Conservation (phyloP, 2,329 filamentous ascomycete species). For the Penicillium griseofulvum region DNA sequence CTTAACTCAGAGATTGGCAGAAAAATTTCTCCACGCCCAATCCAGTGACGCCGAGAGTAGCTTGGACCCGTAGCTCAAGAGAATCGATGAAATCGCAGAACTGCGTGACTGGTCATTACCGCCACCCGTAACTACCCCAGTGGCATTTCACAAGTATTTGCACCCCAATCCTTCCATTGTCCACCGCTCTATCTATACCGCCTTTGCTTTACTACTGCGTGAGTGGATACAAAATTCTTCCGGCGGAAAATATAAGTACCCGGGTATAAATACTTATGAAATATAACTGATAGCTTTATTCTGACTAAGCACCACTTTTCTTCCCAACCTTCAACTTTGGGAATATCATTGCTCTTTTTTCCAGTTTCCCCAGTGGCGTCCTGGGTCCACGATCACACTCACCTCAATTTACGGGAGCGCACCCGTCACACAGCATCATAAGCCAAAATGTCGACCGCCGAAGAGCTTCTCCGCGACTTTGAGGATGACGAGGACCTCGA, state of each 20-base stretch:
- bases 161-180: no score
- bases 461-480: slow-evolving; percentile 89
- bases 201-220: no score
- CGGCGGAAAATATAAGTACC: no score
- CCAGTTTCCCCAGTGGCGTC: not conserved
- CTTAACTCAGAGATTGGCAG: not conserved
- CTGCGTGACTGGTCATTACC: slow-evolving; percentile 18
- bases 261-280: no score
- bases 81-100: slow-evolving; percentile 16
- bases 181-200: no score
- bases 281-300: no score
- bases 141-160: no score
- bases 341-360: slow-evolving; percentile 1
- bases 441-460: slow-evolving; percentile 76
- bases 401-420: not conserved
- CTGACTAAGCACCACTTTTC: slow-evolving; percentile 21
- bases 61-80: not conserved
- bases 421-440: not conserved
- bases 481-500: slow-evolving; percentile 77
- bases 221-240: no score
- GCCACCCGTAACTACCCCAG: slow-evolving; percentile 26
- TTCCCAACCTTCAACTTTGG: slow-evolving; percentile 1
- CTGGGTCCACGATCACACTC: not conserved
- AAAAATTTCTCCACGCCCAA: slow-evolving; percentile 2
- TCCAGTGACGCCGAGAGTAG: slow-evolving; percentile 3